Base-by-base conservation (phyloP, 148 eudicot genomes). In the Pharnaceum exiguum region DNA sequence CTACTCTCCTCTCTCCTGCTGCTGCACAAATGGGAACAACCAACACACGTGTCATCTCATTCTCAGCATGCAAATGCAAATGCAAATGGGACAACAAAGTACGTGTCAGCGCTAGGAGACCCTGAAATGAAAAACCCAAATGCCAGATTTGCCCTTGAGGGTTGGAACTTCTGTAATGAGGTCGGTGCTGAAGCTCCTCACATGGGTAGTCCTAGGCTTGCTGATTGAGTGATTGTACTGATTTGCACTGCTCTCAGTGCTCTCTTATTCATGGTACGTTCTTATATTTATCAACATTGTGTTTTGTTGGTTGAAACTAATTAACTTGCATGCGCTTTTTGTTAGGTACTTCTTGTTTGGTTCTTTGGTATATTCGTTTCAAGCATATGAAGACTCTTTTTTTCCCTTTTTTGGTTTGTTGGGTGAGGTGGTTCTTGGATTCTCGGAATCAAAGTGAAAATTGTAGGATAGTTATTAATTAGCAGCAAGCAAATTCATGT, bases 201-300 rank as follows among this genome's bases (percentile, higher is more conserved):
- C 1, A 63, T 74, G 73, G 69, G 69, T 11, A 68, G 70, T 15
- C 78, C 74, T 9, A 51, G 78, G 30, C 49, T 59, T 48, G 78
- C 78, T 59, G 78, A 74, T 64, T 74, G 78, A 74, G 73, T 59
- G 78, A 74, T 64, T 74, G 78, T 22, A 44, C 70, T 31, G 74
- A 68, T 46, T 39, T 73, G 19, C 22, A 43, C 12, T 68, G 73
- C 26, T 52, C 77, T 26, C 22, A 43, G 8, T 68, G 73, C 26
- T 52, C 77, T 26, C 16, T 37, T 6, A 62, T 63, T 58, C 57
- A 60, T 21, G 69, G 69, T 63, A 43, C 53, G 2, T 1, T 16
- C 7, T 22, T 8, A 17, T 19, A 22, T 18, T 38, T 27, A 12
- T 1, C 13, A 30, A 19, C 5, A n/a, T n/a, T n/a, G n/a, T n/a